Conservation (phyloP, 345 rosid genomes). For the Alliaria petiolata region DNA sequence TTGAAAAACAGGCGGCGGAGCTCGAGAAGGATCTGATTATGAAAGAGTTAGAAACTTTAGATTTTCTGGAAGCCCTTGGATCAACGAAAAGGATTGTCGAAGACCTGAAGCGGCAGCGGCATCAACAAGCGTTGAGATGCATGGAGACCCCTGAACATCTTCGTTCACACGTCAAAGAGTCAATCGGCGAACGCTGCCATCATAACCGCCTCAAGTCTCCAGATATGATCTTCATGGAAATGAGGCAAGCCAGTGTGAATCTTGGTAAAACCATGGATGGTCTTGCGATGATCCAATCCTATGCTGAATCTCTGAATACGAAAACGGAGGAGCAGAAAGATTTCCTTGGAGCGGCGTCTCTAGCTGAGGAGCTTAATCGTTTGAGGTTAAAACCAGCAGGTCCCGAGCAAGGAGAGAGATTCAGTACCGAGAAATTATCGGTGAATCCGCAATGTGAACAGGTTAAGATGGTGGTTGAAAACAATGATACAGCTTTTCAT, state of each 20-base stretch:
- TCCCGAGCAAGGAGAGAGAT: constrained; percentile 7
- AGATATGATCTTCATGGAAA: constrained; percentile 63
- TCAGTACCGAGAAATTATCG: background rate
- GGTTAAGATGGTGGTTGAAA: constrained; percentile 45
- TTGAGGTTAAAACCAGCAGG: constrained; percentile 34
- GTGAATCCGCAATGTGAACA: constrained; percentile 26
- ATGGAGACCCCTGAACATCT: constrained; percentile 29
- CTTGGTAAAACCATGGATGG: constrained; percentile 78
- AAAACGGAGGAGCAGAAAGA: constrained; percentile 60
- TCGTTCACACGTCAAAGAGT: constrained; percentile 46
- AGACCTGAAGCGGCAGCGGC: constrained; percentile 73
- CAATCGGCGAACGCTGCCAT: constrained; percentile 39
- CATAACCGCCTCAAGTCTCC: constrained; percentile 42
- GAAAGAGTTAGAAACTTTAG: constrained; percentile 85
- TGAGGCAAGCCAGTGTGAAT: constrained; percentile 72
- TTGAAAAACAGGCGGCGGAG: constrained; percentile 70
- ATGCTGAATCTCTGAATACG: constrained; percentile 63
- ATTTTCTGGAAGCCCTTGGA: constrained; percentile 87
- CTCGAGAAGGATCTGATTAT: constrained; percentile 89
- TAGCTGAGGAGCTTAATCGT: constrained; percentile 56
- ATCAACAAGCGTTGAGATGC: constrained; percentile 61
- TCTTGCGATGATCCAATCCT: constrained; percentile 70
- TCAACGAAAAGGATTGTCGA: constrained; percentile 72
- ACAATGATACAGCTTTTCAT: constrained; percentile 27
- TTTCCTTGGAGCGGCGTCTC: constrained; percentile 43